These are phyloP conservation scores for Hortaea sp. DNA, from an alignment of 2,329 filamentous ascomycete species.

Conservation along the genomic window DNA sequence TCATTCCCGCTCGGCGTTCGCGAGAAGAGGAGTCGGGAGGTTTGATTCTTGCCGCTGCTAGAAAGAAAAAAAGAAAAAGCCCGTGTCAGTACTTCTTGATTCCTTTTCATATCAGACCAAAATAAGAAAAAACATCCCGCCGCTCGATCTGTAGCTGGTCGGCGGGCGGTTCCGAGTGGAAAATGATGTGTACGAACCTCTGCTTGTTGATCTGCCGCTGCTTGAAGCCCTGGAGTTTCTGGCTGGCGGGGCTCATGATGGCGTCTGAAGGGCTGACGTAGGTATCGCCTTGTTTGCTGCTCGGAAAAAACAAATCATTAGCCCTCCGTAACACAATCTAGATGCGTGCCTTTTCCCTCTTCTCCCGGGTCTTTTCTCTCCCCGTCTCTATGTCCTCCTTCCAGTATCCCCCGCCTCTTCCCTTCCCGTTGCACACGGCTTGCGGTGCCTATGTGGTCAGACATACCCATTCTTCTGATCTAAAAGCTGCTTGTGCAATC, in stretches of 20 bases:
- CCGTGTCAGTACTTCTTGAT: not conserved
- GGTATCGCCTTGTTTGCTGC: conserved; percentile 28
- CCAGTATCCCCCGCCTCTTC: not conserved
- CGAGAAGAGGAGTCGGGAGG: conserved; percentile 6
- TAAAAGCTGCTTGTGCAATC: not conserved
- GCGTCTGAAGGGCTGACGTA: conserved; percentile 80
- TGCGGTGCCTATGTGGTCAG: not conserved
- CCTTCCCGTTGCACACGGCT: not conserved
- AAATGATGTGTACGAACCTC: conserved; percentile 13
- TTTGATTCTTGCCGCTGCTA: conserved; percentile 6
- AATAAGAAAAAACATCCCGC: not conserved
- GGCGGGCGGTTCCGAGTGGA: not conserved
- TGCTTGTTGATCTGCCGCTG: conserved; percentile 68
- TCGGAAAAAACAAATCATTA: not conserved
- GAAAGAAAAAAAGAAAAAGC: not conserved
- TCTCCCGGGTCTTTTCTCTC: not conserved
- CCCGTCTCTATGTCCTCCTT: not conserved
- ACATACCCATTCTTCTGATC: conserved; percentile 3
- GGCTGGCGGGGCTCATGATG: conserved; percentile 78
- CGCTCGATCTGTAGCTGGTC: not conserved
- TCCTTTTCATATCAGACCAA: not conserved
- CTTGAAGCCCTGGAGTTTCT: conserved; percentile 71
- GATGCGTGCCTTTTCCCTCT: too few relatives aligned
- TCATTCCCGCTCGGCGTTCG: conserved; percentile 5
- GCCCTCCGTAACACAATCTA: too few relatives aligned